Evolutionary conservation across 2,329 filamentous ascomycete species (phyloP), one percentile per base, ranked within the genome.

Genomic region (Setomelanomma holmii): DNA sequence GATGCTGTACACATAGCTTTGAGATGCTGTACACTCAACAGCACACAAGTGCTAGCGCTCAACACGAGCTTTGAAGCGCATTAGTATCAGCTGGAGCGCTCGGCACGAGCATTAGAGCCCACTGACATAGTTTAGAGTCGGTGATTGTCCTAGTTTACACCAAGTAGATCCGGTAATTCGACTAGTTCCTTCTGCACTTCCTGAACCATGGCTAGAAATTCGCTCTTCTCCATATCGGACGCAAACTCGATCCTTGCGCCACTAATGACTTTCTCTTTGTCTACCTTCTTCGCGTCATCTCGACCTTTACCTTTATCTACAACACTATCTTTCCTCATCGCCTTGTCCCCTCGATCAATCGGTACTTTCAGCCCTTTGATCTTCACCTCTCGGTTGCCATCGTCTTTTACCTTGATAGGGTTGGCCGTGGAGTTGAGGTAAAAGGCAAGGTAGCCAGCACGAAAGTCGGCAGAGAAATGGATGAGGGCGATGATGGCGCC

Each of bases 231-330:
- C 20, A 65, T 67, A 36, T 78, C 76, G 2, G 56, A 74, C 44
- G 73, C 73, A 61, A 80, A 80, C 57, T 79, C 77, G 14, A 80
- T 72, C 60, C 67, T 69, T 3, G 76, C 72, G 1, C 77, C 77
- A 7, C 63, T 71, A n/a, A 80, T 73, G 24, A 69, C 66, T 53
- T 74, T 77, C 46, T 72, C 72, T 55, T 68, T 70, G 4, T 75
- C 68, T 1, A 73, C 24, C 7, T 59, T 59, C 22, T 40, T 55
- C 33, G 21, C 41, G 6, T 42, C 52, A 1, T 39, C 27, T 14
- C 58, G 49, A 1, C 53, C 41, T 38, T 61, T 61, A 24, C 53
- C 48, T 39, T 57, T 59, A 12, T 42, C 45, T n/a, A 56, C 55
- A 4, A 53, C 58, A 33, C 63, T 66, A 34, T 69, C 66, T 17